Percentiles rank a stretch among this genome's conserved stretches.
Conservation (phyloP, 179 eudicot genomes). For the Patellifolia procumbens region DNA sequence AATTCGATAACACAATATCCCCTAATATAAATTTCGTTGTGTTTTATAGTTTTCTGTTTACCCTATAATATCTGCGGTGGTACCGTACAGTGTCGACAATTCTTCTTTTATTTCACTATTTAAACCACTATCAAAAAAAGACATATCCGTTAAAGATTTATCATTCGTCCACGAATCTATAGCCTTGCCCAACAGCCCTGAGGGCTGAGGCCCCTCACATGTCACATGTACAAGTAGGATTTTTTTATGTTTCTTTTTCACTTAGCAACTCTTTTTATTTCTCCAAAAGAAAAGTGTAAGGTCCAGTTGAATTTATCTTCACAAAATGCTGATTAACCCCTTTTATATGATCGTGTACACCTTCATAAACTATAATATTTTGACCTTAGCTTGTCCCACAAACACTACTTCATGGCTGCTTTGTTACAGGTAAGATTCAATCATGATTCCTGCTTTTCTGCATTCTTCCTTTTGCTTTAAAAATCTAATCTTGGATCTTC, state of each 20-base stretch:
- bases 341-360: conserved; percentile 20
- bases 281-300: conserved; percentile 6
- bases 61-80: too few species aligned
- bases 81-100: too few species aligned
- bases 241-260: background rate
- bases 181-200: background rate
- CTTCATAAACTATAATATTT: background rate
- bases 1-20: too few species aligned
- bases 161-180: too few species aligned
- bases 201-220: too few species aligned
- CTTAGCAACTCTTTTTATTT: background rate
- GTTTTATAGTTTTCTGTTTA: too few species aligned
- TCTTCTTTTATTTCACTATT: too few species aligned
- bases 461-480: conserved; percentile 1
- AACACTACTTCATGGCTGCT: conserved; percentile 8
- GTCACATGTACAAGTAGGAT: background rate
- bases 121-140: too few species aligned
- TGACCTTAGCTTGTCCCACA: background rate
- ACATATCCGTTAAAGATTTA: too few species aligned
- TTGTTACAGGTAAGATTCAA: conserved; percentile 24
- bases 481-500: background rate
- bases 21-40: too few species aligned
- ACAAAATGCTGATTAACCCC: conserved; percentile 18
- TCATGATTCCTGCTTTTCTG: background rate
- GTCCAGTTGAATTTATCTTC: conserved; percentile 13